A percentile compares a stretch with the other conserved stretches of the same genome.
Evolutionary conservation across 2,329 filamentous ascomycete species (phyloP).

Genomic region (Fusarium tjaetaba): DNA sequence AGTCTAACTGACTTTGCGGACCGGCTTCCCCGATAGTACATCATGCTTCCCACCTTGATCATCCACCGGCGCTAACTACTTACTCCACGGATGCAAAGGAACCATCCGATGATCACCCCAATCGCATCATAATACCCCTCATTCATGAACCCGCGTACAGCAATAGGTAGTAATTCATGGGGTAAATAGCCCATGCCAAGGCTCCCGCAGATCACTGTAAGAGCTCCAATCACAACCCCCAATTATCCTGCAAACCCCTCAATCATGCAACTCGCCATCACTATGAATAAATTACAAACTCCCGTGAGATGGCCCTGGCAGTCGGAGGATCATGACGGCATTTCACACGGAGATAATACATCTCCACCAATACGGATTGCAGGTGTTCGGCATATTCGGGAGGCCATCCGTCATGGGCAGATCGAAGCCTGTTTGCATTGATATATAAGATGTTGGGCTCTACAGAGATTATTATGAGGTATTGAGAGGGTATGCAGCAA

Average conservation of each 20-base stretch:
- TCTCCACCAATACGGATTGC: constrained; percentile 33
- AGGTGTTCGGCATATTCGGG: constrained; percentile 19
- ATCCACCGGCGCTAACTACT: not conserved
- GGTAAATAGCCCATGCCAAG: not conserved
- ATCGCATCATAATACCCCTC: constrained; percentile 12
- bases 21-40: not conserved
- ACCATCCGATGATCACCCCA: not conserved
- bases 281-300: constrained; percentile 31
- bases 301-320: not conserved
- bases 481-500: not conserved
- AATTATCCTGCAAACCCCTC: constrained; percentile 15
- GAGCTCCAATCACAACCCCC: constrained; percentile 17
- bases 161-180: not conserved
- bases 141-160: too few species aligned
- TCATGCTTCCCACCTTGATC: not conserved
- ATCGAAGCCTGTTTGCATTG: not conserved
- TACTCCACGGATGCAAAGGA: not conserved
- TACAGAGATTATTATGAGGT: fast-evolving
- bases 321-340: not conserved
- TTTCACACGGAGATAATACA: not conserved
- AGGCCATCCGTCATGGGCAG: not conserved
- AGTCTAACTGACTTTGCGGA: not conserved
- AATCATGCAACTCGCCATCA: constrained; percentile 1
- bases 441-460: not conserved
- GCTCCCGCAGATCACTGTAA: not conserved